Evolutionary conservation across 2,329 filamentous ascomycete genomes (phyloP).

Genomic region (Epichloe bromicola): DNA sequence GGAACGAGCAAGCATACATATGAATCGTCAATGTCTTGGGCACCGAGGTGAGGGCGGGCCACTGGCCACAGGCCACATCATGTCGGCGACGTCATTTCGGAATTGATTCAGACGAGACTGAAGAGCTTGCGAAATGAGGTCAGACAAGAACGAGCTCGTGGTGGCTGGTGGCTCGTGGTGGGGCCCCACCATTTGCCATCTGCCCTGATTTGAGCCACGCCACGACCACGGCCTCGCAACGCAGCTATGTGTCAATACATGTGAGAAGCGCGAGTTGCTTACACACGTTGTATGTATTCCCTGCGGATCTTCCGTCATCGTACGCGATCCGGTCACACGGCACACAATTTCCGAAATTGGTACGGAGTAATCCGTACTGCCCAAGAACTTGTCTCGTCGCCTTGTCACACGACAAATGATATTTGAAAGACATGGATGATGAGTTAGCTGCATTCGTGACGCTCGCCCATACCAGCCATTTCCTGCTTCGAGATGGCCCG

Average conservation of each 20-base stretch:
- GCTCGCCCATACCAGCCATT: neutral
- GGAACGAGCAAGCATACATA: constrained; percentile 1
- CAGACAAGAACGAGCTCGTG: too few species aligned
- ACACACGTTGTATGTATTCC: too few species aligned
- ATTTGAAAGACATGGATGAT: neutral
- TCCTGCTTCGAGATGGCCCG: neutral
- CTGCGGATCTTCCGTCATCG: too few species aligned
- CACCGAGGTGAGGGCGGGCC: too few species aligned
- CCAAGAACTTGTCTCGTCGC: neutral
- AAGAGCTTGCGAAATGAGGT: too few species aligned
- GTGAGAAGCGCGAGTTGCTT: neutral
- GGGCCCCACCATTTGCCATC: neutral
- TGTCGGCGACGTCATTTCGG: neutral
- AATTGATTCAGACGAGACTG: too few species aligned
- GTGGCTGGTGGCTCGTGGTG: too few species aligned
- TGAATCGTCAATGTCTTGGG: neutral
- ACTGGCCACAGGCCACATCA: too few species aligned
- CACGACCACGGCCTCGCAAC: neutral
- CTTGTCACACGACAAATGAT: neutral
- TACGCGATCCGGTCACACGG: too few species aligned
- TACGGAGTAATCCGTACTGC: too few species aligned
- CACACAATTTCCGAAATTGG: too few species aligned
- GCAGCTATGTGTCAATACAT: neutral
- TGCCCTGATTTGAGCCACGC: constrained; percentile 2
- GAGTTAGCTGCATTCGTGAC: neutral